Evolutionary conservation across 2,329 filamentous ascomycete species (phyloP).

Genomic region (Colletotrichum cuscutae): DNA sequence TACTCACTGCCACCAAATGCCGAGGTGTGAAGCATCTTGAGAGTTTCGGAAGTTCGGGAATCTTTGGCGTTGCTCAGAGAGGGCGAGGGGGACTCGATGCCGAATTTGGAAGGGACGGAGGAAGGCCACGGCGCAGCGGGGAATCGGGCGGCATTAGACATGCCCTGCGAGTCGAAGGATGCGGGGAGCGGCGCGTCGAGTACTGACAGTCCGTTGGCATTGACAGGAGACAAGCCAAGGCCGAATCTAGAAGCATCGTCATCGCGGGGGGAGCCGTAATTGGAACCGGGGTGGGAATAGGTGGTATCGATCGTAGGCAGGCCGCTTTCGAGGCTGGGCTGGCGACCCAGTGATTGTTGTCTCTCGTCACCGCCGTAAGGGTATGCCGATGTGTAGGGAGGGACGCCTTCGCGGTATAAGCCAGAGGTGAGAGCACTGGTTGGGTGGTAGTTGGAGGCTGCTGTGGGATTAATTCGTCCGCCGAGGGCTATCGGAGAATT

Average conservation of each 20-base stretch:
- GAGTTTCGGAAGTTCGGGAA: slow-evolving; percentile 68
- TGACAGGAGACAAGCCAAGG: slow-evolving; percentile 82
- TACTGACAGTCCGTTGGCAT: slow-evolving; percentile 81
- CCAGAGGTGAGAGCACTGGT: slow-evolving; percentile 75
- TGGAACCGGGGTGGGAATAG: slow-evolving; percentile 65
- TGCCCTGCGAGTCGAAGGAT: slow-evolving; percentile 95
- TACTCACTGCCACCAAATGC: slow-evolving; percentile 75
- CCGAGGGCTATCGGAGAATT: slow-evolving; percentile 68
- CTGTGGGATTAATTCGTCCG: slow-evolving; percentile 73
- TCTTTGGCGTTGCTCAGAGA: slow-evolving; percentile 74
- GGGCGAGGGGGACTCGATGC: slow-evolving; percentile 84
- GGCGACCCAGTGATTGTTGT: slow-evolving; percentile 56
- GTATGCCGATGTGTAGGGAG: slow-evolving; percentile 51
- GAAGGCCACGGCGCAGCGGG: slow-evolving; percentile 84
- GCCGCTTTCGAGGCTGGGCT: slow-evolving; percentile 64
- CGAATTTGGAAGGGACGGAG: slow-evolving; percentile 92
- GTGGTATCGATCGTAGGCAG: slow-evolving; percentile 69
- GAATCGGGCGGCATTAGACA: slow-evolving; percentile 89
- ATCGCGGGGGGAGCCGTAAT: slow-evolving; percentile 87
- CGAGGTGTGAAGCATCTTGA: slow-evolving; percentile 73
- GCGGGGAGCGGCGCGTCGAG: slow-evolving; percentile 92
- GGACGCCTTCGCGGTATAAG: slow-evolving; percentile 56
- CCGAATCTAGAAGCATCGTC: slow-evolving; percentile 67
- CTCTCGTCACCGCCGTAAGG: slow-evolving; percentile 52
- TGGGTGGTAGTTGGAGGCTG: slow-evolving; percentile 62